These are phyloP conservation scores for Prunus kanzakura DNA, from an alignment of 306 rosid species.

Conservation along the genomic window DNA sequence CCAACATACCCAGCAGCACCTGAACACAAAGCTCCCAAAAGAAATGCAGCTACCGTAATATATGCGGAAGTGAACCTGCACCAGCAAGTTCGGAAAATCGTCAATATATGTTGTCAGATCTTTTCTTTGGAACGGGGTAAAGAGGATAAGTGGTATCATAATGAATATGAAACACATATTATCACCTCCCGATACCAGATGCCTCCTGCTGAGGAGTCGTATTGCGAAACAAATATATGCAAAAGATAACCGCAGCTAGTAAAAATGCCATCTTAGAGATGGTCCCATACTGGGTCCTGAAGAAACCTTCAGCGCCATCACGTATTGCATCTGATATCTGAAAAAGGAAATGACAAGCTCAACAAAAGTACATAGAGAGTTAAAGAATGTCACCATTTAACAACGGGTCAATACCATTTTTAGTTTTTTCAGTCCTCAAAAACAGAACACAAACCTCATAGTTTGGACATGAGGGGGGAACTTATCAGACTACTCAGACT, in stretches of 20 bases:
- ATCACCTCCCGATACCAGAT: conserved; percentile 91
- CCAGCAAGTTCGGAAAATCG: conserved; percentile 22
- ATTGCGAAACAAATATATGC: conserved; percentile 86
- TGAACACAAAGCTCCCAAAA: conserved; percentile 93
- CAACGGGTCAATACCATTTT: not conserved
- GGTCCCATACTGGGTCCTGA: conserved; percentile 92
- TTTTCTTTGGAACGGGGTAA: conserved; percentile 1
- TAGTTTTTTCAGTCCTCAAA: not conserved
- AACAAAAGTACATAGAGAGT: conserved; percentile 25
- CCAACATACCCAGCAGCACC: conserved; percentile 98
- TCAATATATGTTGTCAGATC: conserved; percentile 1
- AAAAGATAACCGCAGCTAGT: conserved; percentile 74
- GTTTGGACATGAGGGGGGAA: not conserved
- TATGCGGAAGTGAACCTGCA: conserved; percentile 86
- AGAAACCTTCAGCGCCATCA: conserved; percentile 99
- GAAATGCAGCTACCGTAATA: conserved; percentile 94
- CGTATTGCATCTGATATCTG: conserved; percentile 98
- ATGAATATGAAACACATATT: conserved; percentile 9
- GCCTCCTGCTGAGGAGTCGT: conserved; percentile 88
- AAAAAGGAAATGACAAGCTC: conserved; percentile 6
- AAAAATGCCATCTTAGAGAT: conserved; percentile 97
- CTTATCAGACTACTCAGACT: not conserved
- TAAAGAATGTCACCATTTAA: not conserved
- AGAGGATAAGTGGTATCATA: not conserved
- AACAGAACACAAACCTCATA: not conserved